phyloP scores from a whole-genome alignment of 1,284 basidiomycete species.

The Ustilago trichophora region DNA sequence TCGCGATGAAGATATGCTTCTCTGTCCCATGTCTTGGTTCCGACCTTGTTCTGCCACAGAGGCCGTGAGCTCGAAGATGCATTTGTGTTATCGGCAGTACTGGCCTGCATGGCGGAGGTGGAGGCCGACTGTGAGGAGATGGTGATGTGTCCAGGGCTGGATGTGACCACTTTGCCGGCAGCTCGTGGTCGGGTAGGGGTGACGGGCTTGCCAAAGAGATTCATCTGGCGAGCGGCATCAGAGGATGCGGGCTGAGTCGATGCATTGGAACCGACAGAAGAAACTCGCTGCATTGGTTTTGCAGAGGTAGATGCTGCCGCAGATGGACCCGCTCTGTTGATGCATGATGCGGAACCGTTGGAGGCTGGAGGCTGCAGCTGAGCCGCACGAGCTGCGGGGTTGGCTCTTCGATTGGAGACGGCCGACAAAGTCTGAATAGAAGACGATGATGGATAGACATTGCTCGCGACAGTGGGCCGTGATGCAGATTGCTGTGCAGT shows the following conservation, averaged over 20 bases:
- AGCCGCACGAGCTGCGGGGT: neutral
- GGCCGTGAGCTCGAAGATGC: conserved; percentile 1
- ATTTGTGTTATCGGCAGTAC: neutral
- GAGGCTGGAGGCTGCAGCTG: neutral
- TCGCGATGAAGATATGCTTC: conserved; percentile 41
- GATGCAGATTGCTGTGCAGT: neutral
- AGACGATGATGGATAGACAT: neutral
- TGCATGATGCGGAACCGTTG: conserved; percentile 3
- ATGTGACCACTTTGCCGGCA: conserved; percentile 16
- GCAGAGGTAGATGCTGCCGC: conserved; percentile 16
- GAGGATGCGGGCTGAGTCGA: conserved; percentile 23
- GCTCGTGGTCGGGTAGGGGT: conserved; percentile 7
- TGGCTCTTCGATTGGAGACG: neutral
- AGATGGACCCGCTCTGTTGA: conserved; percentile 4
- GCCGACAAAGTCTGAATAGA: conserved; percentile 12
- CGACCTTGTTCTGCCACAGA: conserved; percentile 22
- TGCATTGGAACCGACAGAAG: conserved; percentile 11
- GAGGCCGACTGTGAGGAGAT: conserved; percentile 38
- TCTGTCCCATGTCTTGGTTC: conserved; percentile 48
- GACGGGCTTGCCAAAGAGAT: conserved; percentile 32
- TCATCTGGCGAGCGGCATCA: conserved; percentile 28
- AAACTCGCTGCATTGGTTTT: conserved; percentile 19
- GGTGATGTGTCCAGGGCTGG: conserved; percentile 35
- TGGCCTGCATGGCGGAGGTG: neutral
- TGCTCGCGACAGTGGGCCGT: neutral